Evolutionary conservation across 306 rosid species (phyloP).

Genomic region (Heteromeles arbutifolia): DNA sequence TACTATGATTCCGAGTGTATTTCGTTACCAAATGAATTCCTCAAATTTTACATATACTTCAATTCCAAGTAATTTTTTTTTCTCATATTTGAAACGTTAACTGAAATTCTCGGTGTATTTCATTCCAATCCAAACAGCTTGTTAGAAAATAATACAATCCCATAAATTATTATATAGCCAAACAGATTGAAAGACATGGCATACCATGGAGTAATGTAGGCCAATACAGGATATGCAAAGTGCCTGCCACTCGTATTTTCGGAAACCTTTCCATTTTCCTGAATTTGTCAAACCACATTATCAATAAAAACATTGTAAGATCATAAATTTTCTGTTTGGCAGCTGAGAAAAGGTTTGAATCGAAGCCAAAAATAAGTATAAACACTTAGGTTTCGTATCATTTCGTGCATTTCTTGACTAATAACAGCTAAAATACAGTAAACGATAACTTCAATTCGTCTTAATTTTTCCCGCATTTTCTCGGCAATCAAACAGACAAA

Average conservation of each 20-base stretch:
- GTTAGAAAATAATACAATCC: neutral
- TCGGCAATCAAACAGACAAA: neutral
- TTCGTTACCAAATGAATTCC: neutral
- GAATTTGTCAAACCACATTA: conserved; percentile 13
- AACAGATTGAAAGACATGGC: conserved; percentile 14
- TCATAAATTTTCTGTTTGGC: neutral
- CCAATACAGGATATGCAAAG: conserved; percentile 66
- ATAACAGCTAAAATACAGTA: neutral
- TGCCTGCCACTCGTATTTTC: conserved; percentile 51
- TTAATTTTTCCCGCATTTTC: neutral
- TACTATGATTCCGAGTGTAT: neutral
- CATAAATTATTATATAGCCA: neutral
- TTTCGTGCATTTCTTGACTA: neutral
- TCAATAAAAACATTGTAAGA: neutral
- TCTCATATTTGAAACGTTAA: neutral
- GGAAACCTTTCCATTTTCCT: conserved; percentile 63
- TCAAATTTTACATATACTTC: neutral
- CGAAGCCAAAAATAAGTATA: neutral
- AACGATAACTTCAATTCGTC: neutral
- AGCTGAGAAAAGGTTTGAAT: neutral
- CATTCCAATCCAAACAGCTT: neutral
- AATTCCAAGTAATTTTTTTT: neutral
- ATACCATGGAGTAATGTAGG: conserved; percentile 95
- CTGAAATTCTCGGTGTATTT: neutral
- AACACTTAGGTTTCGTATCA: neutral